Percentiles rank a stretch among this genome's conserved stretches.
Evolutionary conservation across 495 filamentous ascomycete genomes (phyloP).

Genomic region (Tuber microsphaerosporum): DNA sequence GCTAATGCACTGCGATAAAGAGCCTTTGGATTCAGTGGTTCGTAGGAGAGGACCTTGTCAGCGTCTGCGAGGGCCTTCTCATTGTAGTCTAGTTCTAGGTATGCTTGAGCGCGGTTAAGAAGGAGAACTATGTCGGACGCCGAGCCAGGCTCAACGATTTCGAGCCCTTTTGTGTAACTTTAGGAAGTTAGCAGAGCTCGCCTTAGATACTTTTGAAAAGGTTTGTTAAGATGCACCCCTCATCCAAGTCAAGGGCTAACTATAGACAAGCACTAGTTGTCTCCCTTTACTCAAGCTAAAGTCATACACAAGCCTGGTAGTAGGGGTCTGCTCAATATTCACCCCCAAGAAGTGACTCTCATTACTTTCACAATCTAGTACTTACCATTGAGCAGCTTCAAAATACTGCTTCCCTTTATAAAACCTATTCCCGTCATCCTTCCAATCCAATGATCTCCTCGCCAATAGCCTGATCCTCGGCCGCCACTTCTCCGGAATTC

Average conservation of each 20-base stretch:
- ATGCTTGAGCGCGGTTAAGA: conserved; percentile 18
- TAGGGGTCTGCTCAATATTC: not conserved
- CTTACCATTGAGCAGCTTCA: conserved; percentile 25
- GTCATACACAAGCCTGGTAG: not conserved
- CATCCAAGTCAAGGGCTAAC: not conserved
- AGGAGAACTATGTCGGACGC: conserved; percentile 7
- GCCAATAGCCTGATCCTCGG: conserved; percentile 3
- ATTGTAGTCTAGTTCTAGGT: conserved; percentile 9
- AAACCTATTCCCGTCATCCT: conserved; percentile 21
- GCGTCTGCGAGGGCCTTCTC: conserved; percentile 18
- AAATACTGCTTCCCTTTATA: conserved; percentile 5
- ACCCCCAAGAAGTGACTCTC: not conserved
- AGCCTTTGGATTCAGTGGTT: conserved; percentile 20
- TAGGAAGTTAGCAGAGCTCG: not conserved
- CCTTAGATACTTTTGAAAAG: not conserved
- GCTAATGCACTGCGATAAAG: conserved; percentile 11
- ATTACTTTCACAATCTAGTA: not conserved
- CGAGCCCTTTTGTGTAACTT: conserved; percentile 14
- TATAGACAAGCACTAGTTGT: not conserved
- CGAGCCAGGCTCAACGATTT: conserved; percentile 1
- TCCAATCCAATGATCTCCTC: conserved; percentile 18
- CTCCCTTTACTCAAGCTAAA: not conserved
- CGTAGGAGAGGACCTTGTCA: conserved; percentile 3
- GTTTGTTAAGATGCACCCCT: not conserved
- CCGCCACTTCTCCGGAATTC: conserved; percentile 18